Base-by-base conservation (phyloP, 805 yeast species). In the Candida insectorum region DNA sequence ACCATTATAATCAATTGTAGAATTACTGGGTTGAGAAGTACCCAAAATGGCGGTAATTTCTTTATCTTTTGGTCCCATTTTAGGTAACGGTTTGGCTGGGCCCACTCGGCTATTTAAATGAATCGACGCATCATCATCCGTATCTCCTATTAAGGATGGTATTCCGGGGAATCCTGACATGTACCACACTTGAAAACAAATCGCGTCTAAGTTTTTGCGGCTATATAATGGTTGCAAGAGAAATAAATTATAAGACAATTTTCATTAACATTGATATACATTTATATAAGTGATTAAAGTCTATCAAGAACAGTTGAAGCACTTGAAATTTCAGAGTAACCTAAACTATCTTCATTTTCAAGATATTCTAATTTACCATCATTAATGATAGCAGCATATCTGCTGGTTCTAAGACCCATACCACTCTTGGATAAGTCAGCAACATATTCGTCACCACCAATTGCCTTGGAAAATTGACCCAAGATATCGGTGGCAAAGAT, bases 341-440 rank as follows among this genome's bases (percentile, higher is more conserved):
- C 58, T 25, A 49, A 47, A 8, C 45, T 40, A 9, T 48, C 54
- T 39, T 58, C 65, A 34, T 46, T 47, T 27, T 47, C 54, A 29
- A 58, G 49, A 49, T 46, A 66, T 24, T 49, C 52, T 35, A 70
- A 65, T 17, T 57, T 51, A 21, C 72, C 72, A 43, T 62, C 49
- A 37, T 77, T 79, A 33, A 84, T 78, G 41, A 87, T 66, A 37
- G 81, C 63, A 27, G 91, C 87, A 62, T 78, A 85, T 62, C 96
- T 76, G 22, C 52, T 53, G 25, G 61, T 54, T 51, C 72, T 55
- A 30, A 58, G 41, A 4, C 71, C 71, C 38, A 62, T 42, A 7
- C 70, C 71, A 36, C 49, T 56, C 18, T 50, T 57, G 23, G 60
- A 71, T 36, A 73, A 66, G 47, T 80, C 81, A 33, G 70, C 54